Percentiles rank a stretch among this genome's conserved stretches.
phyloP scores from a whole-genome alignment of 371 early-diverging fungal genomes.

The Mortierella sp. region DNA sequence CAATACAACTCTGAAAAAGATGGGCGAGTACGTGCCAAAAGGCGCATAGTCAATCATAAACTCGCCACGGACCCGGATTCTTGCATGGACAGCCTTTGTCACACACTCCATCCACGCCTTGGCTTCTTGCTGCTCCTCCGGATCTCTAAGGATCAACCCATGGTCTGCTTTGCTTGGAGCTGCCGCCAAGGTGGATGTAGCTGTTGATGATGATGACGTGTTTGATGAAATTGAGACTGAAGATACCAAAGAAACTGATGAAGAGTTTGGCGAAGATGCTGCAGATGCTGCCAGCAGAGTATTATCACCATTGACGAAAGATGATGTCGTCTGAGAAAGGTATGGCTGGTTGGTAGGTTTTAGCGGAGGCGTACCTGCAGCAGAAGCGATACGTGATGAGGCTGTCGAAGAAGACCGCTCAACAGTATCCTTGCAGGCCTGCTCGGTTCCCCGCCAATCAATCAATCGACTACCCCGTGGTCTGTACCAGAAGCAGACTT shows the following conservation, averaged over 20 bases:
- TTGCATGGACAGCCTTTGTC: conserved; percentile 66
- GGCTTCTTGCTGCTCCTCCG: conserved; percentile 48
- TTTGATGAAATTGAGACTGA: conserved; percentile 25
- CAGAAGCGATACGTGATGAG: not conserved
- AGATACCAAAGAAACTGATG: conserved; percentile 31
- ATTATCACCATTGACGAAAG: not conserved
- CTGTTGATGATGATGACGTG: conserved; percentile 30
- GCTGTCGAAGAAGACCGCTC: not conserved
- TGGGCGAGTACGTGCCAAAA: conserved; percentile 61
- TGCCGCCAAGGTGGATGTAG: not conserved
- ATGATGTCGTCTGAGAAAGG: not conserved
- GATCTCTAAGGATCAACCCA: conserved; percentile 27
- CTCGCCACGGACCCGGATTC: conserved; percentile 65
- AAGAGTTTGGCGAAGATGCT: conserved; percentile 24
- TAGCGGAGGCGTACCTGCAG: not conserved
- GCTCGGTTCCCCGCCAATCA: conserved; percentile 50
- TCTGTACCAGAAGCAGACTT: conserved; percentile 56
- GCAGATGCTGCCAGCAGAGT: conserved; percentile 5
- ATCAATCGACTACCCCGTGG: conserved; percentile 42
- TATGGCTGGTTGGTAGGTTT: conserved; percentile 6
- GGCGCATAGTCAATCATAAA: conserved; percentile 80
- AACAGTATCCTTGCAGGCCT: conserved; percentile 19
- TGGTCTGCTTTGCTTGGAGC: conserved; percentile 6
- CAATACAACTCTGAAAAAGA: conserved; percentile 81
- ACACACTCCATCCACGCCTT: conserved; percentile 59